These are phyloP conservation scores for Imleria badia DNA, from an alignment of 768 basidiomycete species.

Conservation along the genomic window DNA sequence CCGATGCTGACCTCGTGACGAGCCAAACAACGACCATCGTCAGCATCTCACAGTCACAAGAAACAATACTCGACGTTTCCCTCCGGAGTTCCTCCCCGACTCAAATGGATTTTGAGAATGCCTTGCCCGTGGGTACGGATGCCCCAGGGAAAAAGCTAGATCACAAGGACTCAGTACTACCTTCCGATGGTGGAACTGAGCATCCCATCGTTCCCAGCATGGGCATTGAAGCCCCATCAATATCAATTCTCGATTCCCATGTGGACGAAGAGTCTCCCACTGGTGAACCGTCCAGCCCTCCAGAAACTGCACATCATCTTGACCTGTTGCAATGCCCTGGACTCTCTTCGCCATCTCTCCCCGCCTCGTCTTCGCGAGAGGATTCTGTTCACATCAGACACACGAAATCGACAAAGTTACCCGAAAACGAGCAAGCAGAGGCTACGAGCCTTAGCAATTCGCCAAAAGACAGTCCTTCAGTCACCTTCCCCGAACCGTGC, in stretches of 20 bases:
- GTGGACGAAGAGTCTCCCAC: background rate
- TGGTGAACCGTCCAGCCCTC: background rate
- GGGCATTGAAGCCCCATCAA: background rate
- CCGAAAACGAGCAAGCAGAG: background rate
- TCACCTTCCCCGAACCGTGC: background rate
- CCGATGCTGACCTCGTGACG: background rate
- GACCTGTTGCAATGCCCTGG: background rate
- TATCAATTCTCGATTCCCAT: background rate
- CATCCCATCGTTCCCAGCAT: background rate
- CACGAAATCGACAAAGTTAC: background rate
- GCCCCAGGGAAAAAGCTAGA: background rate
- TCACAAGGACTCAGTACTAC: background rate
- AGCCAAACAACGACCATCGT: background rate
- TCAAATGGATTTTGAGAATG: background rate
- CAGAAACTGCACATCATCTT: background rate
- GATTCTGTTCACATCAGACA: background rate
- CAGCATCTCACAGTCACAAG: slow-evolving; percentile 2
- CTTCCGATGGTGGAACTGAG: background rate
- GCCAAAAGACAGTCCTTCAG: background rate
- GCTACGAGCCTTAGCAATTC: background rate
- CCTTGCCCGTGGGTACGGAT: background rate
- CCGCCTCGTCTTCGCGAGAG: background rate
- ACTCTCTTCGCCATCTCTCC: background rate
- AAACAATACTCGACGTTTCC: background rate
- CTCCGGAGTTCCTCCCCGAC: background rate